These are phyloP conservation scores for Medicago ruthenica DNA, from an alignment of 306 rosid genomes.

Conservation along the genomic window DNA sequence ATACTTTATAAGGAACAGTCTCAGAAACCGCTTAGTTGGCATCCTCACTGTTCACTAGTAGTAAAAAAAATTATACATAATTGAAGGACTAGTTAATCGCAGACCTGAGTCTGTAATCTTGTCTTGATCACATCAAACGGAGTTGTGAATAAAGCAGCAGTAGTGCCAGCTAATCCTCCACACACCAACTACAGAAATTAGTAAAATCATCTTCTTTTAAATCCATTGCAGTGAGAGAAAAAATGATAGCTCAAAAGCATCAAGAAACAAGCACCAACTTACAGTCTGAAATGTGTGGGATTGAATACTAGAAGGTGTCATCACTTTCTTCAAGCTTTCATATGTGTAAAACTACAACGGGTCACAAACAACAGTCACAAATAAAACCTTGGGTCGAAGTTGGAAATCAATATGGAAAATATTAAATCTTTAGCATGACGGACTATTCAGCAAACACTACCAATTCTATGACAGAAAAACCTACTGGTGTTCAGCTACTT, in stretches of 20 bases:
- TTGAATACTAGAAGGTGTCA: slow-evolving; percentile 55
- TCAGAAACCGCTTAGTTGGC: background rate
- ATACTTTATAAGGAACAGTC: too few relatives aligned
- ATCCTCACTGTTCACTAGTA: background rate
- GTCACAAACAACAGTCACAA: too few relatives aligned
- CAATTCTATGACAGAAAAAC: slow-evolving; percentile 30
- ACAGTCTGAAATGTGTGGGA: slow-evolving; percentile 74
- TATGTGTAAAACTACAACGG: slow-evolving; percentile 82
- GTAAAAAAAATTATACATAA: slow-evolving; percentile 5
- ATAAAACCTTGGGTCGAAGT: slow-evolving; percentile 30
- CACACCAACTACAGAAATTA: slow-evolving; percentile 72
- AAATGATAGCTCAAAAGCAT: slow-evolving; percentile 20
- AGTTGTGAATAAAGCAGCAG: slow-evolving; percentile 93
- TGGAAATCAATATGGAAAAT: slow-evolving; percentile 10
- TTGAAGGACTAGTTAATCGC: slow-evolving; percentile 30
- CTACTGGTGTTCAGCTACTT: slow-evolving; percentile 27
- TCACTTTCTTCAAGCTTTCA: slow-evolving; percentile 82
- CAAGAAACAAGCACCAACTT: slow-evolving; percentile 46
- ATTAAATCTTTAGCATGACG: slow-evolving; percentile 26
- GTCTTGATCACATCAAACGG: slow-evolving; percentile 98
- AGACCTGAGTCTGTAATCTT: slow-evolving; percentile 93
- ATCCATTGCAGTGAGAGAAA: slow-evolving; percentile 7
- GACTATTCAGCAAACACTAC: slow-evolving; percentile 6
- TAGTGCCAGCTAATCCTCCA: slow-evolving; percentile 97
- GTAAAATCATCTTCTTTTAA: slow-evolving; percentile 37